A percentile compares a stretch with the other conserved stretches of the same genome.
phyloP scores from a whole-genome alignment of 768 basidiomycete genomes.

The Cantharellus anzutake region DNA sequence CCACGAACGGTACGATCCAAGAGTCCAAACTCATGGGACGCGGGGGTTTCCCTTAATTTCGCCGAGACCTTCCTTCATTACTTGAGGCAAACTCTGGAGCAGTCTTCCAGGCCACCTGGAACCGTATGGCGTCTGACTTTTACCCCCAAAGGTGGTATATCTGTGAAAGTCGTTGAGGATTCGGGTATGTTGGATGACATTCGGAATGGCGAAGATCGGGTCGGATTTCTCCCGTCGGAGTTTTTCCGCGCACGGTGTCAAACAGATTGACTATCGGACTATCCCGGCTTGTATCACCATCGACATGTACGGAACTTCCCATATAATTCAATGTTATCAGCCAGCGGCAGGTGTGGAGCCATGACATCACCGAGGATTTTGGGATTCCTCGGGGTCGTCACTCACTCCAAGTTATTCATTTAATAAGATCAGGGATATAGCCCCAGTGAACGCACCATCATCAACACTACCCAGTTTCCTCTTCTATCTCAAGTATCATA shows the following conservation, averaged over 20 bases:
- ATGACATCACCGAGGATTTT: too few relatives aligned
- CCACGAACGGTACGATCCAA: conserved; percentile 63
- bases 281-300: too few relatives aligned
- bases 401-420: too few relatives aligned
- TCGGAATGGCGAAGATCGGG: conserved; percentile 43
- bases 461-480: too few relatives aligned
- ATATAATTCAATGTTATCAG: too few relatives aligned
- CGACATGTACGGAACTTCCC: too few relatives aligned
- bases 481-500: too few relatives aligned
- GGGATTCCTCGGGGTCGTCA: too few relatives aligned
- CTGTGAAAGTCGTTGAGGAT: conserved; percentile 26
- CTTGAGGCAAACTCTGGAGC: conserved; percentile 15
- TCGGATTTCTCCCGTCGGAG: conserved; percentile 32
- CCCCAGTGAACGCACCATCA: too few relatives aligned
- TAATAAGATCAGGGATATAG: too few relatives aligned
- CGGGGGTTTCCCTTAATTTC: conserved; percentile 53
- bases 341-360: too few relatives aligned
- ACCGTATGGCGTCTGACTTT: conserved; percentile 57
- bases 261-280: too few relatives aligned
- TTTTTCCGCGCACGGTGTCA: background rate
- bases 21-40: conserved; percentile 51
- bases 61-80: conserved; percentile 42
- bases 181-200: conserved; percentile 35
- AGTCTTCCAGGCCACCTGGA: background rate
- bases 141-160: conserved; percentile 37